Conservation (phyloP, 495 filamentous ascomycete species). For the Penicillium cosmopolitanum region DNA sequence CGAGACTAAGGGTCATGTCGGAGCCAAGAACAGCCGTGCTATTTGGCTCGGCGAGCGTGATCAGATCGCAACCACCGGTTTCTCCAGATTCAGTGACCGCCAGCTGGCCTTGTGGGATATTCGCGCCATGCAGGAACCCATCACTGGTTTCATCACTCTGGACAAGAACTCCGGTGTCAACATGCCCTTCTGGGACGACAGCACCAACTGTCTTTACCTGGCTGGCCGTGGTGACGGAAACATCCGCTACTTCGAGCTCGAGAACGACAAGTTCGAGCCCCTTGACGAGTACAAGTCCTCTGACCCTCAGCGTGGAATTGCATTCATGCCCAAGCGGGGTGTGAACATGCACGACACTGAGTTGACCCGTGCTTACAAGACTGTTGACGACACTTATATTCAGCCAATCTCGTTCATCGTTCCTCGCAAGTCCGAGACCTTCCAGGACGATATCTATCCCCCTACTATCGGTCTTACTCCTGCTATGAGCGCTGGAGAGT, state of each 20-base stretch:
- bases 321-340: constrained; percentile 92
- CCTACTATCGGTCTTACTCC: constrained; percentile 76
- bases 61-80: constrained; percentile 92
- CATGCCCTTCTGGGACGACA: constrained; percentile 99
- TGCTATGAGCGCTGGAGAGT: constrained; percentile 78
- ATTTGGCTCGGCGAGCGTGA: constrained; percentile 98
- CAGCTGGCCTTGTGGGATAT: constrained; percentile 96
- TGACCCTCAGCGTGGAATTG: constrained; percentile 92
- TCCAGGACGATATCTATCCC: constrained; percentile 97
- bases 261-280: constrained; percentile 97
- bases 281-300: constrained; percentile 93
- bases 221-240: constrained; percentile 98
- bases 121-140: constrained; percentile 73
- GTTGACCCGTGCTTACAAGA: constrained; percentile 94
- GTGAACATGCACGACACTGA: constrained; percentile 97
- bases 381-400: constrained; percentile 89
- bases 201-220: constrained; percentile 88
- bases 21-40: constrained; percentile 94
- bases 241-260: constrained; percentile 96
- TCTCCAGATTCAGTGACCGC: constrained; percentile 97
- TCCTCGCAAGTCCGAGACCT: constrained; percentile 90
- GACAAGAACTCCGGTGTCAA: constrained; percentile 96
- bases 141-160: constrained; percentile 83
- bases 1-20: constrained; percentile 82
- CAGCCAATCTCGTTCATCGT: constrained; percentile 98